A percentile compares a stretch with the other conserved stretches of the same genome.
phyloP scores from a whole-genome alignment of 331 rosid genomes.

The Cucumis variabilis region DNA sequence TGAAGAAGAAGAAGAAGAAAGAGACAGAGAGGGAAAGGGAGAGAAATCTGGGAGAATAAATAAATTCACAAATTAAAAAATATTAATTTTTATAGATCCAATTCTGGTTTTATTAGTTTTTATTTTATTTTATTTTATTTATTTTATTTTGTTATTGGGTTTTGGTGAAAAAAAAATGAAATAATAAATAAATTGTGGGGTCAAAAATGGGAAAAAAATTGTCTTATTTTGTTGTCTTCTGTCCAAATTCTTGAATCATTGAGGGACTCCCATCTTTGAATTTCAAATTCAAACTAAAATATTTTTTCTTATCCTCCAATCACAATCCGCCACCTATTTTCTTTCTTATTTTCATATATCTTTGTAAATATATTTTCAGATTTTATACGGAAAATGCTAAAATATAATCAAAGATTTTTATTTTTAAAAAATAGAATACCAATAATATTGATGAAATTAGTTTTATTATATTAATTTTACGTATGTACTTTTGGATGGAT shows the following conservation, averaged over 20 bases:
- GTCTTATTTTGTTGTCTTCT: conserved; percentile 5
- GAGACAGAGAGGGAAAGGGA: neutral
- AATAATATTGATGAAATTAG: too few relatives aligned
- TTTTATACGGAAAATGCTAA: too few relatives aligned
- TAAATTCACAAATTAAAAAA: neutral
- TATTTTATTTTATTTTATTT: neutral
- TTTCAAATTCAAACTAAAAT: neutral
- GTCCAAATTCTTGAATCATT: neutral
- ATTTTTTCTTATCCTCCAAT: too few relatives aligned
- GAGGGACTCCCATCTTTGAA: neutral
- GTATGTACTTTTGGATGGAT: neutral
- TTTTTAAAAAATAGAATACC: too few relatives aligned
- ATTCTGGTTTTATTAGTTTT: neutral
- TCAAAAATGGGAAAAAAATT: neutral
- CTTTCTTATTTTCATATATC: neutral
- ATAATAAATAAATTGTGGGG: conserved; percentile 8
- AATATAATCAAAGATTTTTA: too few relatives aligned
- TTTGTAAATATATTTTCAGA: too few relatives aligned
- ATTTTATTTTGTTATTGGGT: neutral
- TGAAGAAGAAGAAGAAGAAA: neutral
- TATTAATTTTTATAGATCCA: neutral
- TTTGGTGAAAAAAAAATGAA: neutral
- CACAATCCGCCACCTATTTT: too few relatives aligned
- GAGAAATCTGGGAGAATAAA: neutral
- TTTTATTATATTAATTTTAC: too few relatives aligned